Base-by-base conservation (phyloP, 2,329 filamentous ascomycete species). In the Stachybotrys elegans region DNA sequence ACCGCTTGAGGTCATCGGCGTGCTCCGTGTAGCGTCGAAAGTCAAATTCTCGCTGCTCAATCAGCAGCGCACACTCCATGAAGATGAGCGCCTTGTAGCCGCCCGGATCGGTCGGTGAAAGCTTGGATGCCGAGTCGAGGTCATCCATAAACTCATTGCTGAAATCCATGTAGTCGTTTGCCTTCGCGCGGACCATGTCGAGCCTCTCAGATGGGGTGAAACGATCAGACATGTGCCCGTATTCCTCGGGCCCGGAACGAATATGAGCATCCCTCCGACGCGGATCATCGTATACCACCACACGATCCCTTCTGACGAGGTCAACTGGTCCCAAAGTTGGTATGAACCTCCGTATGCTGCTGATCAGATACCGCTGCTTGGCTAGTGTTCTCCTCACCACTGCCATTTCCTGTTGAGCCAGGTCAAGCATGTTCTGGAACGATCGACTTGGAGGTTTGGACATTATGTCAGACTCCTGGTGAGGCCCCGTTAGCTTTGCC, bases 351-450 rank as follows among this genome's bases (percentile, higher is more conserved):
- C 13, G 35, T 37, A 45, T 6, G 29, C 34, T 52, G 43, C 13
- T 34, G 7, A 22, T 7, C 2, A 25, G n/a, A 6, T 39, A 22
- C 29, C 50, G 53, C 44, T 70, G 68, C 20, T 56, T 59, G 19
- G 44, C 48, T 21, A 71, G 48, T 2, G 61, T 67, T 21, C 60
- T 57, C 32, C 56, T 61, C 20, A 72, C 59, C 16, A 67, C 60
- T 17, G 54, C 52, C 22, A 72, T 55, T 47, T 74, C 70, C 43
- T 72, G 65, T 16, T 63, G 60, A 1, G 71, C 57, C 13, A 69
- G 58, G 29, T 63, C 62, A 40, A 74, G 58, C 14, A 61, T 58
- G 40, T 67, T 63, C 44, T 72, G 65, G 31, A 68, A 66, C 2
- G 64, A 63, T 17, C 68, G 61, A 32, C 70, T 63, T 2, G 68